A percentile compares a stretch with the other conserved stretches of the same genome.
Conservation (phyloP, 2,329 filamentous ascomycete genomes). For the Coniochaeta sp. region DNA sequence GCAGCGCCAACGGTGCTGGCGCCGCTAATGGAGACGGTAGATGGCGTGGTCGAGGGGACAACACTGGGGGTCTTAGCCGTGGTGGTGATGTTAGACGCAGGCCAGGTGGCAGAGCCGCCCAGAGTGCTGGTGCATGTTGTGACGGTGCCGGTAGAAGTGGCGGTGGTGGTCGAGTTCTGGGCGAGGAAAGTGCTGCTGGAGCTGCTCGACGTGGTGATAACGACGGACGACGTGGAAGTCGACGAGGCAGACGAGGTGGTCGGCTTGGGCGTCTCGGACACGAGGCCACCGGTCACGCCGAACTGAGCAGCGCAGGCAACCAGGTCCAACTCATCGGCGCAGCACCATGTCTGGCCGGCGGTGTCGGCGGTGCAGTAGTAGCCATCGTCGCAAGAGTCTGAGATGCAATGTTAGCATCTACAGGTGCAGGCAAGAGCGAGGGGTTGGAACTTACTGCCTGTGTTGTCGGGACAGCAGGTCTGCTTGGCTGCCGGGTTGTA, state of each 20-base stretch:
- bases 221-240: slow-evolving; percentile 6
- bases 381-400: slow-evolving; percentile 53
- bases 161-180: slow-evolving; percentile 13
- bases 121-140: slow-evolving; percentile 8
- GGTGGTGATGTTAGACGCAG: slow-evolving; percentile 12
- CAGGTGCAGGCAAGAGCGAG: not conserved
- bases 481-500: slow-evolving; percentile 45
- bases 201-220: slow-evolving; percentile 9
- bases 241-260: slow-evolving; percentile 19
- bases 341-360: slow-evolving; percentile 49
- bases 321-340: slow-evolving; percentile 47
- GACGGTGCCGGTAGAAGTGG: slow-evolving; percentile 8
- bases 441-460: slow-evolving; percentile 43
- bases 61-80: slow-evolving; percentile 6
- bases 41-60: slow-evolving; percentile 10
- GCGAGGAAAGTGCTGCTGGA: slow-evolving; percentile 2
- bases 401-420: slow-evolving; percentile 9
- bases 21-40: slow-evolving; percentile 21
- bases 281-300: slow-evolving; percentile 39
- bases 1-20: slow-evolving; percentile 23
- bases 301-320: slow-evolving; percentile 46
- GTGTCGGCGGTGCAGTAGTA: slow-evolving; percentile 55
- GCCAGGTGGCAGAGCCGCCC: slow-evolving; percentile 11
- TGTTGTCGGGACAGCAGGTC: slow-evolving; percentile 49
- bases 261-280: slow-evolving; percentile 34